Percentiles rank a stretch among this genome's conserved stretches.
Evolutionary conservation across 2,329 filamentous ascomycete genomes (phyloP).

Genomic region (Trichoderma brevicompactum): DNA sequence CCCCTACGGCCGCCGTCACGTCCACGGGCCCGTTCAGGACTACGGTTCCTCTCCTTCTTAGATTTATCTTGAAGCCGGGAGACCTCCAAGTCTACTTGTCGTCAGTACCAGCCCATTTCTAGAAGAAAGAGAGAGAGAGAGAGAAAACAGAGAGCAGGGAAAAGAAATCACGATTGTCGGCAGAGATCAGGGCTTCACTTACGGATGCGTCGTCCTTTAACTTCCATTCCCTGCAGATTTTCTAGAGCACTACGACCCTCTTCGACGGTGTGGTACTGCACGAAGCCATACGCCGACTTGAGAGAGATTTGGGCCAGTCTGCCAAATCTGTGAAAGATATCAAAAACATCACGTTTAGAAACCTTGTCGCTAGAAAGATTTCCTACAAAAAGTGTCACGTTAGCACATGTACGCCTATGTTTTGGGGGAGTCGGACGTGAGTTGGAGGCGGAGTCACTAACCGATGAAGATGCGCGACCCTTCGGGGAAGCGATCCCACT

Average conservation of each 20-base stretch:
- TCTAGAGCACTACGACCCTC: slow-evolving; percentile 78
- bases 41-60: slow-evolving; percentile 64
- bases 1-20: slow-evolving; percentile 49
- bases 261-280: slow-evolving; percentile 81
- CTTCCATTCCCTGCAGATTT: slow-evolving; percentile 76
- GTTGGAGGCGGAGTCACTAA: slow-evolving; percentile 47
- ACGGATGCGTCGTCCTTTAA: slow-evolving; percentile 94
- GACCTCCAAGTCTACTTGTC: slow-evolving; percentile 76
- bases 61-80: slow-evolving; percentile 82
- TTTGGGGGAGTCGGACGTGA: slow-evolving; percentile 32
- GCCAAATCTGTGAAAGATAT: slow-evolving; percentile 84
- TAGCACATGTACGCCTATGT: slow-evolving; percentile 26
- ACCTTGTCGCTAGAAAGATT: slow-evolving; percentile 93
- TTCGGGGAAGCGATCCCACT: slow-evolving; percentile 80
- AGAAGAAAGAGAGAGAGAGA: too few relatives aligned
- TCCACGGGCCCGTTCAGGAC: slow-evolving; percentile 61
- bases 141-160: not conserved
- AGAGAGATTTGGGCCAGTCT: slow-evolving; percentile 92
- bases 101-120: slow-evolving; percentile 37
- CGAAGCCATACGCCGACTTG: slow-evolving; percentile 95
- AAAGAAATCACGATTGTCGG: not conserved
- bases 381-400: slow-evolving; percentile 58
- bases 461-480: slow-evolving; percentile 82
- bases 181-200: slow-evolving; percentile 48
- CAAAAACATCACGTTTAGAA: slow-evolving; percentile 91